A percentile compares a stretch with the other conserved stretches of the same genome.
Conservation (phyloP, 2,329 filamentous ascomycete species). For the Apiospora saccharicola region DNA sequence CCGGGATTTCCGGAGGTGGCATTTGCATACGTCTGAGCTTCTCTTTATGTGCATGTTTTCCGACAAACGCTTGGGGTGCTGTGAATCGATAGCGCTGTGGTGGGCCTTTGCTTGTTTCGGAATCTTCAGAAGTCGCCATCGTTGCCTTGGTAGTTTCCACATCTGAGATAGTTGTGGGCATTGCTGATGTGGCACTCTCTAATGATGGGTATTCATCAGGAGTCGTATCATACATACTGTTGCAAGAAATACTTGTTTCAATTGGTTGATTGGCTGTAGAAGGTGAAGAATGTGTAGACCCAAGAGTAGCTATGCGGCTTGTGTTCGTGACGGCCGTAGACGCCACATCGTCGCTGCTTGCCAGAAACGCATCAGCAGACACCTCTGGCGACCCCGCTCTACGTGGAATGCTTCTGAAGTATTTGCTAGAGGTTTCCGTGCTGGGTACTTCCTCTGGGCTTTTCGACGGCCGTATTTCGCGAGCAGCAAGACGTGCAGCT, state of each 20-base stretch:
- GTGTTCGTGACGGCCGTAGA: slow-evolving; percentile 26
- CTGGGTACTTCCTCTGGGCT: background rate
- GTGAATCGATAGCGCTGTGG: slow-evolving; percentile 18
- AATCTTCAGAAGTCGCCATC: slow-evolving; percentile 9
- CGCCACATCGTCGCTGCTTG: slow-evolving; percentile 12
- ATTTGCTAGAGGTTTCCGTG: background rate
- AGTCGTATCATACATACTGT: background rate
- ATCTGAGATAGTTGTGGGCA: background rate
- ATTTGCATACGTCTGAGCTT: background rate
- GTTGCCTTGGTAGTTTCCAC: slow-evolving; percentile 8
- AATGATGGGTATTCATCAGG: background rate
- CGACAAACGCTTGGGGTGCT: slow-evolving; percentile 24
- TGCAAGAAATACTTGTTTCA: background rate
- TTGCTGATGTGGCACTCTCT: background rate
- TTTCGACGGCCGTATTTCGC: slow-evolving; percentile 36
- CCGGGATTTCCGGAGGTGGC: background rate
- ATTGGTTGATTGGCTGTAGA: background rate
- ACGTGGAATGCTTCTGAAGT: slow-evolving; percentile 13
- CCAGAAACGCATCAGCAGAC: background rate
- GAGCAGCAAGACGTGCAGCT: slow-evolving; percentile 37
- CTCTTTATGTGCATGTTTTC: slow-evolving; percentile 21
- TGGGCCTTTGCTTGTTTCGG: background rate
- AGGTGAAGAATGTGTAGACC: slow-evolving; percentile 29
- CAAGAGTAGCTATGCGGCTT: slow-evolving; percentile 34
- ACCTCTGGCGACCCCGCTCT: slow-evolving; percentile 11